phyloP scores from a whole-genome alignment of 176 grass and related monocot species.

The Aegilops speltoides region DNA sequence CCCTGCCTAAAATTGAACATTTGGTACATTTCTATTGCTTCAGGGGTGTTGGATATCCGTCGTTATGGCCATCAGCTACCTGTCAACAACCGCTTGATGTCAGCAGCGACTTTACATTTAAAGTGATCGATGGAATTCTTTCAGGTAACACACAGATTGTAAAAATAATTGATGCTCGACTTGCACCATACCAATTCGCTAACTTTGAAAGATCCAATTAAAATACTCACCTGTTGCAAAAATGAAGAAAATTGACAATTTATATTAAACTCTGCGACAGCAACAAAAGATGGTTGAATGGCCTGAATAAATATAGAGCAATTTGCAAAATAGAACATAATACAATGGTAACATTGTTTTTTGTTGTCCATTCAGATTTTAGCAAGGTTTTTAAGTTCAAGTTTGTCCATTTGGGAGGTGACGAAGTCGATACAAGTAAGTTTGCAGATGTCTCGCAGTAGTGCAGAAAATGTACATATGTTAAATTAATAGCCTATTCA shows the following conservation, averaged over 20 bases:
- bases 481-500: not conserved
- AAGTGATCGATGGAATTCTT: constrained; percentile 93
- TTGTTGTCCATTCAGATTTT: constrained; percentile 68
- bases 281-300: not conserved
- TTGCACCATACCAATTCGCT: not conserved
- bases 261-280: not conserved
- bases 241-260: not conserved
- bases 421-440: constrained; percentile 94
- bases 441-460: not conserved
- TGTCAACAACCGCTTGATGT: constrained; percentile 94
- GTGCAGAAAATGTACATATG: not conserved
- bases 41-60: constrained; percentile 87
- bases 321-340: not conserved
- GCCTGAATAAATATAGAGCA: not conserved
- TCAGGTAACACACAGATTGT: constrained; percentile 54
- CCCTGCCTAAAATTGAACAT: not conserved
- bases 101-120: constrained; percentile 71
- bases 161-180: constrained; percentile 13
- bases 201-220: not conserved
- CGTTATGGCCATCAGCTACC: constrained; percentile 69
- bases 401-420: constrained; percentile 95
- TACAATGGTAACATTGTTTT: constrained; percentile 19
- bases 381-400: constrained; percentile 97
- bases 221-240: not conserved
- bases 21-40: not conserved